phyloP scores from a whole-genome alignment of 331 rosid species.

The Cucumis variabilis region DNA sequence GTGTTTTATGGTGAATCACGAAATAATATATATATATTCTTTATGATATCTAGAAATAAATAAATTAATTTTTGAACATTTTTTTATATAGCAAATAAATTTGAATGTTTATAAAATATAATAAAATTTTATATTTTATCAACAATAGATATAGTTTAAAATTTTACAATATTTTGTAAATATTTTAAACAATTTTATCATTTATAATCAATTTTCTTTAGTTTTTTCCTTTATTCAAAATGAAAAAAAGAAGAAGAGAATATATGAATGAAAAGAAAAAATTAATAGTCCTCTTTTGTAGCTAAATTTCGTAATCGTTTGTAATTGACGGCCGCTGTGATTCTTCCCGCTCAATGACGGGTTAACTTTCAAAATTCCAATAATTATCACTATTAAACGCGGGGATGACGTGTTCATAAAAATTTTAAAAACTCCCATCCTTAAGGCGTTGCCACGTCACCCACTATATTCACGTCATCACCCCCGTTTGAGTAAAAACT shows the following conservation, averaged over 20 bases:
- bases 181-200: too few relatives aligned
- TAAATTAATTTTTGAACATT: too few relatives aligned
- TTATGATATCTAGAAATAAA: too few relatives aligned
- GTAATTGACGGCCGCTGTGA: slow-evolving; percentile 25
- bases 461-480: slow-evolving; percentile 5
- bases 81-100: too few relatives aligned
- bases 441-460: slow-evolving; percentile 25
- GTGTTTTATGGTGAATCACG: too few relatives aligned
- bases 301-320: not conserved
- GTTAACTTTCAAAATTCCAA: slow-evolving; percentile 8
- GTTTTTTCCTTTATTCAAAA: not conserved
- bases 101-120: too few relatives aligned
- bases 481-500: slow-evolving; percentile 6
- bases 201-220: too few relatives aligned
- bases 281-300: not conserved
- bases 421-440: not conserved
- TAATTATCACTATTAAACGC: not conserved
- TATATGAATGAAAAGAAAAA: not conserved
- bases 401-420: slow-evolving; percentile 16
- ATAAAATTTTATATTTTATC: too few relatives aligned
- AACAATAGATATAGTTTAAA: too few relatives aligned
- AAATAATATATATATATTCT: too few relatives aligned
- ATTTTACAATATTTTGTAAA: too few relatives aligned
- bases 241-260: not conserved
- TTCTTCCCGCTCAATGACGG: slow-evolving; percentile 32